Evolutionary conservation across 2,329 filamentous ascomycete species (phyloP).

Genomic region (Cladosporium sp.): DNA sequence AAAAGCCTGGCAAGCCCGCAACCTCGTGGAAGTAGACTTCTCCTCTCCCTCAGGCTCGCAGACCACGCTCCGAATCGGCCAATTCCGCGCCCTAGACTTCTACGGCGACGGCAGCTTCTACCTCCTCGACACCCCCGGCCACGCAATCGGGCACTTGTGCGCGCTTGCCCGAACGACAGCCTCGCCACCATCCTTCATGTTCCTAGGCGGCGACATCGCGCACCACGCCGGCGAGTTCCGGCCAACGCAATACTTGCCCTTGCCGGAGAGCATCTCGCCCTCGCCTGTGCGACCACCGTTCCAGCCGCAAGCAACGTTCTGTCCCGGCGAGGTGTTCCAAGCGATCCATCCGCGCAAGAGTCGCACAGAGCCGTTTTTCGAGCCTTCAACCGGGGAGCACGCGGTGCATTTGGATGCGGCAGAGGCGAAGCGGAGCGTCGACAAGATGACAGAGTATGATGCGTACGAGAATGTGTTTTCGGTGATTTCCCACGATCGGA

Average conservation of each 20-base stretch:
- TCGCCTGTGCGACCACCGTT: constrained; percentile 33
- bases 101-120: constrained; percentile 55
- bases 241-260: constrained; percentile 39
- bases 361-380: constrained; percentile 26
- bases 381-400: constrained; percentile 14
- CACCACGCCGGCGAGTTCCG: constrained; percentile 45
- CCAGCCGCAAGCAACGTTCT: constrained; percentile 22
- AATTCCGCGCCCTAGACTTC: constrained; percentile 47
- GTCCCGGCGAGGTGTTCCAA: constrained; percentile 39
- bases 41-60: background rate
- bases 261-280: constrained; percentile 37
- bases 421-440: constrained; percentile 37
- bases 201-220: constrained; percentile 46
- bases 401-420: constrained; percentile 27
- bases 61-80: constrained; percentile 36
- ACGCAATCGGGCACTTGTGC: constrained; percentile 47
- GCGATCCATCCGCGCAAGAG: constrained; percentile 32
- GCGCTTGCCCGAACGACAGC: constrained; percentile 44
- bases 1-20: constrained; percentile 34
- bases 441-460: constrained; percentile 46
- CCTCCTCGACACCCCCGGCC: constrained; percentile 50
- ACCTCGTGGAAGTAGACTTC: constrained; percentile 34
- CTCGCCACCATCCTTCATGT: constrained; percentile 38
- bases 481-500: constrained; percentile 46
- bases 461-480: constrained; percentile 43